Conservation (phyloP, 139 green algal species). For the Edaphochlamys debaryana region DNA sequence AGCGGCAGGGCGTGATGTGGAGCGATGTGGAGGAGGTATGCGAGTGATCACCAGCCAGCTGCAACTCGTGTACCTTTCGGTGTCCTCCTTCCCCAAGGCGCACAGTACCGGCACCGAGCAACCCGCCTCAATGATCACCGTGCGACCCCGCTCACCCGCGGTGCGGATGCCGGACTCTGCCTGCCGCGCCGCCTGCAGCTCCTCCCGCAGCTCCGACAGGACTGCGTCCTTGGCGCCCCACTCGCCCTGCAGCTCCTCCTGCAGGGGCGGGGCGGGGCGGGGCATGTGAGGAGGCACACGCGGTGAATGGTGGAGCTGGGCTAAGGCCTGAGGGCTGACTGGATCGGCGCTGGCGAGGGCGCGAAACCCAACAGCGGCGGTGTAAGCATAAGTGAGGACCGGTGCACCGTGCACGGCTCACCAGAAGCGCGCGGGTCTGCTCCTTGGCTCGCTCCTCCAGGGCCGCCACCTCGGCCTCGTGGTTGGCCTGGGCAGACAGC, state of each 20-base stretch:
- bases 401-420: not conserved
- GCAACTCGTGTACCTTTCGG: no score
- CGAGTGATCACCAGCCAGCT: no score
- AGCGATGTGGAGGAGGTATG: not conserved
- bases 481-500: not conserved
- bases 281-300: no score
- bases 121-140: no score
- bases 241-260: slow-evolving; percentile 6
- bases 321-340: no score
- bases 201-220: not conserved
- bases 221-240: not conserved
- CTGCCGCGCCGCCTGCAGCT: not conserved
- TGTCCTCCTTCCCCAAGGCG: not conserved
- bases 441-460: not conserved
- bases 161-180: not conserved
- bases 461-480: not conserved
- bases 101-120: no score
- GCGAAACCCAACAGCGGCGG: no score
- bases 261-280: not conserved
- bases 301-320: no score
- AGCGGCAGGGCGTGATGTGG: no score
- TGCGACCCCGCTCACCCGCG: not conserved
- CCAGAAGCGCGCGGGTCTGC: not conserved
- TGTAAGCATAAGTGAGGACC: no score
- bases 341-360: no score